Base-by-base conservation (phyloP, 31 red algal genomes). In the Endocladia muricata region DNA sequence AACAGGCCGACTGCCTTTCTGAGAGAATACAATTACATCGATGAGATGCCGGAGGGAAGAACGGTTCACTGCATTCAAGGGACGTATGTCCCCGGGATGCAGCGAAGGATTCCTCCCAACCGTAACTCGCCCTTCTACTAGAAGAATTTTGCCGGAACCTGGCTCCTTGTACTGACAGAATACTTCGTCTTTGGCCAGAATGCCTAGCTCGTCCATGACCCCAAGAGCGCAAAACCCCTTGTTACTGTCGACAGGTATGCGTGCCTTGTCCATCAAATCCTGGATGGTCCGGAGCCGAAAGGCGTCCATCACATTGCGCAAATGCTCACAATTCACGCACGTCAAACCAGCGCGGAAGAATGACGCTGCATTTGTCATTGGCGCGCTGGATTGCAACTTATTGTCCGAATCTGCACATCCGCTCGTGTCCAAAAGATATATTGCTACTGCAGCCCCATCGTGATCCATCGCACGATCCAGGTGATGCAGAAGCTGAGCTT, bases 71-170 rank as follows among this genome's bases (percentile, higher is more conserved):
- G 78, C 78, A 55, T 70, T 3, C 19, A 70, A 26, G 8, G 64
- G 64, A 55, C 70, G 78, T 34, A 82, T 82, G 37, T 82, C 78
- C 13, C 78, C 78, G n/a, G 78, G 78, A 32, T 82, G 78, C 22
- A 70, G 63, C 29, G 64, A 82, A 52, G 78, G 78, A 52, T 41
- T 55, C 29, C 78, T 36, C 23, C 64, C 65, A 51, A 69, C 62
- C 30, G 65, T 71, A 11, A 69, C 62, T 7, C 17, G 21, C 15
- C 78, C 78, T 35, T 42, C 54, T 32, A 70, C 63, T 55, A 82
- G 37, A 32, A n/a, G 17, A 19, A 28, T 29, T 57, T 30, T 55
- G 11, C 64, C 64, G 23, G 64, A 31, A 29, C 13, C 15, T 36
- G 78, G 78, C n/a, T 68, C n/a, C 37, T 37, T 70, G 56, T 37